These are phyloP conservation scores for Cephalotrichum gorgonifer DNA, from an alignment of 2,329 filamentous ascomycete genomes.

Conservation along the genomic window DNA sequence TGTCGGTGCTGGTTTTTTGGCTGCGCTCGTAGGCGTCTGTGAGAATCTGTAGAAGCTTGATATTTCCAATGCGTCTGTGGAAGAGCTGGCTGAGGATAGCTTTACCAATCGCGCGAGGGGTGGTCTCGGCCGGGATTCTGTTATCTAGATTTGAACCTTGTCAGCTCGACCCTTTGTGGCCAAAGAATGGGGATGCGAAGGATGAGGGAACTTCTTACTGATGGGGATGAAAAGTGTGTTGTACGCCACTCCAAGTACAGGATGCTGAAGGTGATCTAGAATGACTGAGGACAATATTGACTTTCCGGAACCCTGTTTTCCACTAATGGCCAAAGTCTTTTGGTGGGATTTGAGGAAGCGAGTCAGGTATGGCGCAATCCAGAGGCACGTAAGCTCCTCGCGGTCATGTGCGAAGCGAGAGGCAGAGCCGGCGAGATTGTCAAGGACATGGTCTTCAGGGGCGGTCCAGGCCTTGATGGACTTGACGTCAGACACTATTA, in stretches of 20 bases:
- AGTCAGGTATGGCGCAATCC: slow-evolving; percentile 11
- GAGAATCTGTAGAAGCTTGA: slow-evolving; percentile 23
- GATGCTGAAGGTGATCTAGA: slow-evolving; percentile 24
- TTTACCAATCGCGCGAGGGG: slow-evolving; percentile 20
- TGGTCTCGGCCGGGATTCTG: slow-evolving; percentile 19
- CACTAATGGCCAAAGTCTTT: slow-evolving; percentile 11
- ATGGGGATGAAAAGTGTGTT: slow-evolving; percentile 24
- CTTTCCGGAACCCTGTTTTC: slow-evolving; percentile 25
- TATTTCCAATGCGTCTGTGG: slow-evolving; percentile 24
- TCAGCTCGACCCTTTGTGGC: not conserved
- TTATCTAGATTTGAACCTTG: slow-evolving; percentile 13
- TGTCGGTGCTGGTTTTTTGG: slow-evolving; percentile 11
- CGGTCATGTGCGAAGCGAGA: slow-evolving; percentile 12
- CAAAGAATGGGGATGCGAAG: not conserved
- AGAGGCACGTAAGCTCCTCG: slow-evolving; percentile 14
- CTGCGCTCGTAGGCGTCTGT: slow-evolving; percentile 18
- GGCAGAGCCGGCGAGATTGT: slow-evolving; percentile 4
- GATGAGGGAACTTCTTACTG: no score
- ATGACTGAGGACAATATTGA: slow-evolving; percentile 25
- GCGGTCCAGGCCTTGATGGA: slow-evolving; percentile 20
- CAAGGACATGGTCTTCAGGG: slow-evolving; percentile 11
- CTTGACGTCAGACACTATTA: slow-evolving; percentile 17
- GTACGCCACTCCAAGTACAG: slow-evolving; percentile 21
- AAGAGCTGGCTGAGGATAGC: slow-evolving; percentile 24
- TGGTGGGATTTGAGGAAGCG: slow-evolving; percentile 11